Percentiles rank a stretch among this genome's conserved stretches.
Evolutionary conservation across 2,329 filamentous ascomycete species (phyloP).

Genomic region (Daldinia eschscholtzii): DNA sequence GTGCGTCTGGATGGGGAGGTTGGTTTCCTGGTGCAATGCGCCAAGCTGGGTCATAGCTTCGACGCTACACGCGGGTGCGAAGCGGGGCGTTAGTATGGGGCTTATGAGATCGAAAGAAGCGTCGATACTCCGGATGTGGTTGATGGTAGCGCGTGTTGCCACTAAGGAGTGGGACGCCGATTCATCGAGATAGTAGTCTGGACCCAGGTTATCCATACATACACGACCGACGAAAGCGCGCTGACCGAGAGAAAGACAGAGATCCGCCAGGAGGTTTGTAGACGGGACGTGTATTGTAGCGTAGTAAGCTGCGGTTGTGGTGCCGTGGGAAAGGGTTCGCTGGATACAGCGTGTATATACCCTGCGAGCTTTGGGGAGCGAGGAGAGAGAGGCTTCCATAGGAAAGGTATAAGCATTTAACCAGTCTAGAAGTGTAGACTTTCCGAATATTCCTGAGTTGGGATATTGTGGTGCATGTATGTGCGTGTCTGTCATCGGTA

Average conservation of each 20-base stretch:
- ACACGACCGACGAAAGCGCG: conserved; percentile 91
- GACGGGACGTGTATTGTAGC: conserved; percentile 87
- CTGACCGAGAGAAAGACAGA: conserved; percentile 85
- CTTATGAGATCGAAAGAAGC: conserved; percentile 73
- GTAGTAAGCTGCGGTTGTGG: conserved; percentile 94
- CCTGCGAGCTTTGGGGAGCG: conserved; percentile 70
- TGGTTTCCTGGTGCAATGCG: conserved; percentile 70
- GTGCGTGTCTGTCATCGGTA: conserved; percentile 78
- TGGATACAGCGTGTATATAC: conserved; percentile 84
- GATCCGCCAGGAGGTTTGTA: conserved; percentile 90
- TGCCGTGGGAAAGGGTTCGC: conserved; percentile 88
- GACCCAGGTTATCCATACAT: conserved; percentile 90
- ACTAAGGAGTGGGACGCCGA: conserved; percentile 68
- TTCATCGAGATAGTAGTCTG: conserved; percentile 83
- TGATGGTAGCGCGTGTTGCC: conserved; percentile 70
- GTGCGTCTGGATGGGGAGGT: conserved; percentile 86
- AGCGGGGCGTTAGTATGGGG: conserved; percentile 83
- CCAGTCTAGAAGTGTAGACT: conserved; percentile 93
- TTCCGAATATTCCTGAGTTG: conserved; percentile 93
- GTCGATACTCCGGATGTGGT: conserved; percentile 76
- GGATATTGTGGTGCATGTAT: conserved; percentile 96
- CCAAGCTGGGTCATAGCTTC: conserved; percentile 75
- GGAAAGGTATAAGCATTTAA: conserved; percentile 95
- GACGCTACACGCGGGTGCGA: conserved; percentile 72
- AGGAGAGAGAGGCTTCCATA: conserved; percentile 81